Conservation (phyloP, 495 filamentous ascomycete genomes). For the Patellaria atrata region DNA sequence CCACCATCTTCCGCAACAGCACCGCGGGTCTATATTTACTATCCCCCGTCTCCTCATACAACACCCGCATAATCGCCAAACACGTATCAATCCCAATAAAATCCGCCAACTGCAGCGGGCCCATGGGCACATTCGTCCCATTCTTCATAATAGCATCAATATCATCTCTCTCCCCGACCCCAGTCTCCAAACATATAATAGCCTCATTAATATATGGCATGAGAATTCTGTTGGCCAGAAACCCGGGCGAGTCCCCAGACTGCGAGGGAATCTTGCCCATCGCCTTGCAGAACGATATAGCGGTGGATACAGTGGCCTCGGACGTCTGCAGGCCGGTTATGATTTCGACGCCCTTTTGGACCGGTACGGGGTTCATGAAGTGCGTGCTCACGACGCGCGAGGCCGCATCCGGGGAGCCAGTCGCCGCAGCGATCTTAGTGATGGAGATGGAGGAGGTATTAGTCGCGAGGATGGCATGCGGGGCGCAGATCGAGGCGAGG, state of each 20-base stretch:
- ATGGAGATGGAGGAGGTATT: constrained; percentile 98
- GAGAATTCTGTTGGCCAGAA: constrained; percentile 89
- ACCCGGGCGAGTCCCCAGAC: constrained; percentile 81
- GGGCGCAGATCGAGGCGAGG: constrained; percentile 69
- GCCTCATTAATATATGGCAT: constrained; percentile 99
- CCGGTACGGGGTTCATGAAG: constrained; percentile 98
- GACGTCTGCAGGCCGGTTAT: constrained; percentile 90
- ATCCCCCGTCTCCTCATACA: constrained; percentile 84
- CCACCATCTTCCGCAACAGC: constrained; percentile 83
- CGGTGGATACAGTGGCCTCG: constrained; percentile 59
- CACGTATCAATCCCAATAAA: constrained; percentile 98
- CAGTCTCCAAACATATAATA: constrained; percentile 89
- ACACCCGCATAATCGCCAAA: constrained; percentile 89
- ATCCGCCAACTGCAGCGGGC: constrained; percentile 81
- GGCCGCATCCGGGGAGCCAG: constrained; percentile 62
- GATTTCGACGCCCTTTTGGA: constrained; percentile 97
- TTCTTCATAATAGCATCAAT: constrained; percentile 99
- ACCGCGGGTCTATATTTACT: constrained; percentile 87
- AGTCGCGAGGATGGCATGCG: constrained; percentile 83
- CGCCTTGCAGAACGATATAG: constrained; percentile 70
- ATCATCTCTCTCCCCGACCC: constrained; percentile 69
- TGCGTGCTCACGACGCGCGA: constrained; percentile 90
- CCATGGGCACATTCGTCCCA: constrained; percentile 97
- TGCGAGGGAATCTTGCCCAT: constrained; percentile 90
- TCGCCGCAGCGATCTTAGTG: constrained; percentile 83